Evolutionary conservation across 768 basidiomycete genomes (phyloP), one percentile per base, ranked within the genome.

Genomic region (Pluteus cervinus): DNA sequence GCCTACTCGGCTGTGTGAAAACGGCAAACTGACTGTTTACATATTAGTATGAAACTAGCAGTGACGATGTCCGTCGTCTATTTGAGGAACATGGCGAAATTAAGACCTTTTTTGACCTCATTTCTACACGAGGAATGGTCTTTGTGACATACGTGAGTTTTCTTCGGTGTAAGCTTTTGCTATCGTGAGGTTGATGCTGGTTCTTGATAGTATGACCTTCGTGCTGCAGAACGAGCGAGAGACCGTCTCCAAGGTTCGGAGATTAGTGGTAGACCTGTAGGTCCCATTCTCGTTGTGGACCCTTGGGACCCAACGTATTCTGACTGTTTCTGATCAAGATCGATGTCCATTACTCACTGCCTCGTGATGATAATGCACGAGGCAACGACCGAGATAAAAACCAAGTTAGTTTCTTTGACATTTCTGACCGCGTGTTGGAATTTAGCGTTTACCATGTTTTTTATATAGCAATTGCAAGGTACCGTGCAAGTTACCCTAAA

Each of bases 261-360:
- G 55, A 84, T 98, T 37, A 83, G 80, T 45, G 86, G 86, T 10
- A 75, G 96, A 47, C 85, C 90, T 21, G 94, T 97, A 49, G 66
- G 91, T 71, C 12, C n/a, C n/a, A n/a, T 20, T 22, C 39, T 26
- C 28, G 1, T 25, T 15, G 24, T 8, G 24, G 47, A 25, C 32
- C 16, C 16, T 12, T 9, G 36, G 37, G 38, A 35, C 45, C 33
- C 33, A 24, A 31, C 28, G 38, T 44, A 52, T 53, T 55, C 51
- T 58, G 56, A 41, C 11, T 12, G 32, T 21, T 32, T 39, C 48
- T 35, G 22, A 41, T 37, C 29, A 53, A 96, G 94, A 98, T 98
- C 57, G 96, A 99, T 65, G 93, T 99, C 1, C 96, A 99, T 58
- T 99, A 92, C 65, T 94, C 91, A 18, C 65, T 98, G 20, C 96